Conservation (phyloP, 768 basidiomycete species). For the Thelephora ganbajun region DNA sequence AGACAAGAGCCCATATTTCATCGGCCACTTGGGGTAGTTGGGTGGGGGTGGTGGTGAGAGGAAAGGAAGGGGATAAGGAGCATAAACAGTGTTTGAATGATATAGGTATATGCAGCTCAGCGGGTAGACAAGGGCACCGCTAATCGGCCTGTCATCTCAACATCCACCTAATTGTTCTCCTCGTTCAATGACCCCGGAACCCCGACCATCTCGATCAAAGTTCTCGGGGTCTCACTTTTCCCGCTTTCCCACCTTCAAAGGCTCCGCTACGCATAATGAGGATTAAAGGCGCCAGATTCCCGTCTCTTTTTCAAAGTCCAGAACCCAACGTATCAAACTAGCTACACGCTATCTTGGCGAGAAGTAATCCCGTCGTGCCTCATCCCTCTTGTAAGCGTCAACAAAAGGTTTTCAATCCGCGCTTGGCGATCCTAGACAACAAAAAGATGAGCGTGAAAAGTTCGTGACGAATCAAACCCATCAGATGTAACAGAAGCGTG, state of each 20-base stretch:
- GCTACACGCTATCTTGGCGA: too few relatives aligned
- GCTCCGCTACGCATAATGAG: too few relatives aligned
- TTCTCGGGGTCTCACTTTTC: too few relatives aligned
- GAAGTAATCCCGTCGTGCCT: conserved; percentile 21
- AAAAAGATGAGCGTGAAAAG: neutral
- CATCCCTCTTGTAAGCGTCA: conserved; percentile 57
- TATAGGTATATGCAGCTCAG: neutral
- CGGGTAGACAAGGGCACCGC: neutral
- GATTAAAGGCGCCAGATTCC: too few relatives aligned
- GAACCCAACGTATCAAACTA: too few relatives aligned
- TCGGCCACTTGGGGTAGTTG: conserved; percentile 5
- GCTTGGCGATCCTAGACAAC: conserved; percentile 42
- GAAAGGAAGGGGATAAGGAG: conserved; percentile 14
- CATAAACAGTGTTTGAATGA: neutral
- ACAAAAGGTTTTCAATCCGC: conserved; percentile 58
- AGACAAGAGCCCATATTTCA: conserved; percentile 15
- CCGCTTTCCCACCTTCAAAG: too few relatives aligned
- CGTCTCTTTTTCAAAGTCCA: too few relatives aligned
- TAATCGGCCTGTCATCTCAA: neutral
- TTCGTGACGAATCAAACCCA: too few relatives aligned
- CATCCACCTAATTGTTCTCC: too few relatives aligned
- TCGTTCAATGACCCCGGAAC: too few relatives aligned
- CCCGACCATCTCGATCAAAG: too few relatives aligned
- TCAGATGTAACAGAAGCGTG: too few relatives aligned
- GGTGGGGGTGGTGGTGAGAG: conserved; percentile 6